phyloP scores from a whole-genome alignment of 139 green algal species.

The Coccomyxa sp. region DNA sequence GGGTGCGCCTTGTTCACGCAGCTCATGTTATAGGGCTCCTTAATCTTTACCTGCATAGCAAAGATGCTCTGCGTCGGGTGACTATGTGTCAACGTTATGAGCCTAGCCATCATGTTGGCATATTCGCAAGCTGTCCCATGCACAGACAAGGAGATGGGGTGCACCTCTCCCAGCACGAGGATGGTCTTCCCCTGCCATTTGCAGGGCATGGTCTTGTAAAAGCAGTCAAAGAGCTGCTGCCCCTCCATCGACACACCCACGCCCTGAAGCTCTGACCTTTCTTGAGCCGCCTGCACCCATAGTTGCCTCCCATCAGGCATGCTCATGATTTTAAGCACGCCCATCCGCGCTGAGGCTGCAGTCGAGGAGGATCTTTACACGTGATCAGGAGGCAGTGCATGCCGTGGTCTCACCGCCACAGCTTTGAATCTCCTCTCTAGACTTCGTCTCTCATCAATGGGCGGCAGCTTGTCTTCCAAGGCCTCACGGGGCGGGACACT shows the following conservation, averaged over 20 bases:
- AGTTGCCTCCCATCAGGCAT: too few relatives aligned
- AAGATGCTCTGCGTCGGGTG: background rate
- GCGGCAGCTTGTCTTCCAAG: conserved; percentile 4
- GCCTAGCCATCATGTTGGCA: background rate
- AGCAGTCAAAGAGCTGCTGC: conserved; percentile 43
- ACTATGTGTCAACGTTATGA: background rate
- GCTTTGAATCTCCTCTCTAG: conserved; percentile 29
- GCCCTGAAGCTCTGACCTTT: conserved; percentile 40
- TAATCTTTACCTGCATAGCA: background rate
- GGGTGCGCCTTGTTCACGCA: background rate
- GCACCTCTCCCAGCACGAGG: conserved; percentile 51
- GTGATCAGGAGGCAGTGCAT: background rate
- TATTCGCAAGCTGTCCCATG: background rate
- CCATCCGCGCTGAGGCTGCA: too few relatives aligned
- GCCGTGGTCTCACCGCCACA: conserved; percentile 8
- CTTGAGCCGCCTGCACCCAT: conserved; percentile 37
- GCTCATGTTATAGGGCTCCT: background rate
- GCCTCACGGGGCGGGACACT: background rate
- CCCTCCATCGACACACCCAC: conserved; percentile 38
- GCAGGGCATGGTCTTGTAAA: conserved; percentile 48
- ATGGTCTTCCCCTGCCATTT: conserved; percentile 42
- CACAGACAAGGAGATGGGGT: too few relatives aligned
- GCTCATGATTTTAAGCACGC: too few relatives aligned
- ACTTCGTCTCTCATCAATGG: conserved; percentile 23
- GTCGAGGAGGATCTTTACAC: too few relatives aligned